A percentile compares a stretch with the other conserved stretches of the same genome.
Conservation (phyloP, 768 basidiomycete species). For the Hemileccinum rubropunctum region DNA sequence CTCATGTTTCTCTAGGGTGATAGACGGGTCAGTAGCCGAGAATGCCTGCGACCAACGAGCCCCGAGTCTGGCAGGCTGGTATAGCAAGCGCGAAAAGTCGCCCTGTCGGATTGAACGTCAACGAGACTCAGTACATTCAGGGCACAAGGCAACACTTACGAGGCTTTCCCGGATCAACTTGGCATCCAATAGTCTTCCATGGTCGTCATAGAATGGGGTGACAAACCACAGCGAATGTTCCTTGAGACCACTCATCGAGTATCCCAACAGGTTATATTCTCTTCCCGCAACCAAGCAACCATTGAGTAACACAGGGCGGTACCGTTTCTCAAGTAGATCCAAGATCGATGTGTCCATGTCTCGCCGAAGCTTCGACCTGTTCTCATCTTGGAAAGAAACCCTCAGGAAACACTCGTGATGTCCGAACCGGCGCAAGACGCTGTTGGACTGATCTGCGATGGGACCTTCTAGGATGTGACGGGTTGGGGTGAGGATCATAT, state of each 20-base stretch:
- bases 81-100: constrained; percentile 35
- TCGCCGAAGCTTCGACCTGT: constrained; percentile 35
- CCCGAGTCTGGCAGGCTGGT: constrained; percentile 46
- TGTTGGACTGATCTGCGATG: constrained; percentile 37
- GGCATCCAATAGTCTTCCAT: constrained; percentile 25
- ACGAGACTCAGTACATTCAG: neutral
- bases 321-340: constrained; percentile 33
- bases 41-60: constrained; percentile 58
- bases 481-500: constrained; percentile 40
- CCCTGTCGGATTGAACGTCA: constrained; percentile 29
- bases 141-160: constrained; percentile 19
- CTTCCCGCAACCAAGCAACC: constrained; percentile 44
- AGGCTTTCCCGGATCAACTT: constrained; percentile 31
- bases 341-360: constrained; percentile 31
- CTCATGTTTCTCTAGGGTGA: constrained; percentile 35
- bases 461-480: constrained; percentile 39
- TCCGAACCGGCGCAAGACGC: constrained; percentile 35
- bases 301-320: constrained; percentile 30
- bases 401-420: constrained; percentile 45
- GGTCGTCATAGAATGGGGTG: constrained; percentile 35
- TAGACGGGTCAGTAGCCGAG: constrained; percentile 47
- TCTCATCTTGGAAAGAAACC: constrained; percentile 49
- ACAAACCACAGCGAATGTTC: constrained; percentile 51
- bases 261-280: constrained; percentile 45
- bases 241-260: constrained; percentile 52